Evolutionary conservation across 2,329 filamentous ascomycete species (phyloP).

Genomic region (Curvularia sp.): DNA sequence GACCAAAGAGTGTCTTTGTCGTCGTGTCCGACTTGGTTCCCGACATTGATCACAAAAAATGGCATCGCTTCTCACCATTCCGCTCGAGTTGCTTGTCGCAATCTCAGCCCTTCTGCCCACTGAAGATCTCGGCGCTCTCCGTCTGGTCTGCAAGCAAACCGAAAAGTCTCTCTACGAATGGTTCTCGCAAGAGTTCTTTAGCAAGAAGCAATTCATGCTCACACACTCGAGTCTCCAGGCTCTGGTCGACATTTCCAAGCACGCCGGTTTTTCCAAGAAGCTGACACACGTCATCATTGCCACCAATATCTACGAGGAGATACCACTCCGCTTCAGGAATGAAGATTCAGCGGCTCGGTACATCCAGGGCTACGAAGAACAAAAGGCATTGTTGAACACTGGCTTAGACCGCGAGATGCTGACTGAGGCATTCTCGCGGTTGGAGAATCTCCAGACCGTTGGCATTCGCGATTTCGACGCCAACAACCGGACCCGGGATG

Average conservation of each 20-base stretch:
- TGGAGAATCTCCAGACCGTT: constrained; percentile 63
- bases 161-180: constrained; percentile 63
- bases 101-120: constrained; percentile 64
- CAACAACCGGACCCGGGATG: constrained; percentile 59
- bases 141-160: constrained; percentile 62
- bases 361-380: constrained; percentile 33
- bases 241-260: constrained; percentile 55
- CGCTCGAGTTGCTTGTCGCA: constrained; percentile 64
- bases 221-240: constrained; percentile 63
- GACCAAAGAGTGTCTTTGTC: background rate
- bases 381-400: constrained; percentile 44
- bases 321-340: constrained; percentile 24
- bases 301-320: constrained; percentile 45
- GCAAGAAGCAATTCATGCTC: constrained; percentile 71
- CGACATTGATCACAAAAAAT: constrained; percentile 16
- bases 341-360: constrained; percentile 25
- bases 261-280: constrained; percentile 48
- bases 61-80: constrained; percentile 51
- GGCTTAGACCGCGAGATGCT: constrained; percentile 64
- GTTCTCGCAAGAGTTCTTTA: constrained; percentile 70
- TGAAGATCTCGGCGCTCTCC: constrained; percentile 62
- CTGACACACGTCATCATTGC: constrained; percentile 62
- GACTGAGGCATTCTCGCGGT: constrained; percentile 62
- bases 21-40: background rate
- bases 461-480: constrained; percentile 68